phyloP scores from a whole-genome alignment of 1,284 basidiomycete species.

The Pseudozyma hubeiensis region DNA sequence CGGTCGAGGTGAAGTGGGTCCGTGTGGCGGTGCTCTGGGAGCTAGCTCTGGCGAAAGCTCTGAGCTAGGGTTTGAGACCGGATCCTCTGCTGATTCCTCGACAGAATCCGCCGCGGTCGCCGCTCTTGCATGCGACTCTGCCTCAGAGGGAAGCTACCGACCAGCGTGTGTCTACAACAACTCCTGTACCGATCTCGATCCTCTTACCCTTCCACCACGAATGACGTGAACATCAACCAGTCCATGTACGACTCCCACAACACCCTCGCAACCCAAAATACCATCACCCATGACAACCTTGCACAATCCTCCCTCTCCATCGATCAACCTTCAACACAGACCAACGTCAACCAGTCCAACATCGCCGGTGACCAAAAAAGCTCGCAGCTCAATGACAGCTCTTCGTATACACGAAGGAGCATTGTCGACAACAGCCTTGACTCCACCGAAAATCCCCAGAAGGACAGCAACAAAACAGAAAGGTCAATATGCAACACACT shows the following conservation, averaged over 20 bases:
- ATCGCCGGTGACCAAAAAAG: constrained; percentile 10
- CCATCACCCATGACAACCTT: constrained; percentile 13
- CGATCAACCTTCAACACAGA: constrained; percentile 11
- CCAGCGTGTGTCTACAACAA: constrained; percentile 40
- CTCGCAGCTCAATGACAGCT: constrained; percentile 5
- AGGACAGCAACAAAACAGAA: constrained; percentile 10
- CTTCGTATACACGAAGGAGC: neutral
- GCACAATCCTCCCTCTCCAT: constrained; percentile 16
- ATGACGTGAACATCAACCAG: constrained; percentile 12
- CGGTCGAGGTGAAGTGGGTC: neutral
- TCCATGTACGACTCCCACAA: constrained; percentile 27
- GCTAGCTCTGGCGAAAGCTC: constrained; percentile 1
- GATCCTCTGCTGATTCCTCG: too few relatives aligned
- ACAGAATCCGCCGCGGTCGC: neutral
- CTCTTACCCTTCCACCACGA: constrained; percentile 9
- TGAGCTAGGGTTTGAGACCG: too few relatives aligned
- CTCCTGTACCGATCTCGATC: constrained; percentile 32
- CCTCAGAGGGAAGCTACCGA: constrained; percentile 1
- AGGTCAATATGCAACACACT: constrained; percentile 5
- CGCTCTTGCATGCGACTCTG: neutral
- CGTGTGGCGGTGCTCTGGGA: constrained; percentile 3
- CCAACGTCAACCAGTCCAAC: constrained; percentile 17
- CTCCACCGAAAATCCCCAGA: constrained; percentile 9
- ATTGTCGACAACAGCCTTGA: constrained; percentile 7
- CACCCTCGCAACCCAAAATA: constrained; percentile 9